phyloP scores from a whole-genome alignment of 495 filamentous ascomycete genomes.

The Trichocladium antarcticum region DNA sequence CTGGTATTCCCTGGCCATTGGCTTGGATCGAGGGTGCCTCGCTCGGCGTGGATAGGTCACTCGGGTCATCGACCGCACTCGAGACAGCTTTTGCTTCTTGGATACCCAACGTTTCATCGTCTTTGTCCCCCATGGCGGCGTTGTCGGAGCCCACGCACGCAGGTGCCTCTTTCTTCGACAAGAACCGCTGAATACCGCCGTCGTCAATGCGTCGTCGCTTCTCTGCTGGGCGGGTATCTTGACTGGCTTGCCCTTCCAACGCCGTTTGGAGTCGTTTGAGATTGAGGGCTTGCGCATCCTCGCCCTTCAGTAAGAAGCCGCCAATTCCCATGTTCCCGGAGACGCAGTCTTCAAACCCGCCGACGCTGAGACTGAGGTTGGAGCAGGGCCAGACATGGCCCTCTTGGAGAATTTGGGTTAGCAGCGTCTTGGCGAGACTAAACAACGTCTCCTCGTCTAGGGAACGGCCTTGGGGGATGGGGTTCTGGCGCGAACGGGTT shows the following conservation, averaged over 20 bases:
- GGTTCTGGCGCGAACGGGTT: slow-evolving; percentile 56
- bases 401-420: slow-evolving; percentile 67
- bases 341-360: slow-evolving; percentile 82
- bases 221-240: slow-evolving; percentile 30
- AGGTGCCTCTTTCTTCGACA: slow-evolving; percentile 31
- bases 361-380: slow-evolving; percentile 73
- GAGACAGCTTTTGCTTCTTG: slow-evolving; percentile 6
- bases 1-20: slow-evolving; percentile 28
- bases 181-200: slow-evolving; percentile 48
- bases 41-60: slow-evolving; percentile 1
- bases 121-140: slow-evolving; percentile 14
- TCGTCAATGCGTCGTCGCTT: slow-evolving; percentile 46
- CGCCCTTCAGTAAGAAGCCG: slow-evolving; percentile 68
- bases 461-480: slow-evolving; percentile 64
- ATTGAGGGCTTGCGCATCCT: slow-evolving; percentile 48
- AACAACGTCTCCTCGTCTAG: slow-evolving; percentile 66
- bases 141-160: slow-evolving; percentile 24
- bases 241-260: slow-evolving; percentile 4
- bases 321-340: slow-evolving; percentile 76
- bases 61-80: slow-evolving; percentile 1
- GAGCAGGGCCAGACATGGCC: slow-evolving; percentile 76
- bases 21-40: slow-evolving; percentile 13
- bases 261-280: slow-evolving; percentile 17
- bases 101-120: slow-evolving; percentile 19
- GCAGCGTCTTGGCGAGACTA: slow-evolving; percentile 60